Evolutionary conservation across 352 stramenopile species (phyloP).

Genomic region (Globisporangium solare): DNA sequence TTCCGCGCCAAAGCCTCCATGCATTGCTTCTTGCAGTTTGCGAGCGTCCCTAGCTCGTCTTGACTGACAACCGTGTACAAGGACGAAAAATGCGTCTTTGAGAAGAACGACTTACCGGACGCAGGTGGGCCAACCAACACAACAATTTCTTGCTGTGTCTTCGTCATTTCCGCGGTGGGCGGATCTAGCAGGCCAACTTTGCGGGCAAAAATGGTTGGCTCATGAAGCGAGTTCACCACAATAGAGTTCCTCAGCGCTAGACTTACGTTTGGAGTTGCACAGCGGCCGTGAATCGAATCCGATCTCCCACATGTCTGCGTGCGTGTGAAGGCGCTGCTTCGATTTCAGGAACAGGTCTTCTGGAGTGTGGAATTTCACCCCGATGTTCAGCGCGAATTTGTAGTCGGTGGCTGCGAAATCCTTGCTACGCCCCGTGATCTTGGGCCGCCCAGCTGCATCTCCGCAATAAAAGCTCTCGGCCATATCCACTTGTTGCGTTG

Average conservation of each 20-base stretch:
- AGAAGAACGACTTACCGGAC: constrained; percentile 73
- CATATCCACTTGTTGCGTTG: constrained; percentile 29
- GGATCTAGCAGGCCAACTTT: constrained; percentile 24
- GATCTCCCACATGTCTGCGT: constrained; percentile 64
- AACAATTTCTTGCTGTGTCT: constrained; percentile 54
- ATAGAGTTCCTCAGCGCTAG: no score
- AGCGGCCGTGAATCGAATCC: constrained; percentile 62
- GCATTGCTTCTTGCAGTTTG: constrained; percentile 70
- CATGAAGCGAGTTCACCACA: no score
- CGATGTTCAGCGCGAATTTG: constrained; percentile 87
- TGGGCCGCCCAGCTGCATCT: constrained; percentile 74
- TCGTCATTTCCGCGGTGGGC: constrained; percentile 17
- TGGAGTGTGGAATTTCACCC: constrained; percentile 74
- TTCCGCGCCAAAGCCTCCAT: constrained; percentile 44
- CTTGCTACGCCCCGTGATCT: constrained; percentile 58
- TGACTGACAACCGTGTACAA: constrained; percentile 77
- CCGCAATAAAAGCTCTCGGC: constrained; percentile 76
- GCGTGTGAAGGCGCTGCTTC: constrained; percentile 69
- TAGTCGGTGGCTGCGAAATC: constrained; percentile 86
- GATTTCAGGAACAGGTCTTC: constrained; percentile 76
- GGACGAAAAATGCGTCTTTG: constrained; percentile 30
- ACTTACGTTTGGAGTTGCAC: constrained; percentile 21
- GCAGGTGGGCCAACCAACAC: constrained; percentile 67
- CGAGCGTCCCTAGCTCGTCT: constrained; percentile 76
- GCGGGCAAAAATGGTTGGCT: no score